Base-by-base conservation (phyloP, 768 basidiomycete species). In the Trametes meyenii region DNA sequence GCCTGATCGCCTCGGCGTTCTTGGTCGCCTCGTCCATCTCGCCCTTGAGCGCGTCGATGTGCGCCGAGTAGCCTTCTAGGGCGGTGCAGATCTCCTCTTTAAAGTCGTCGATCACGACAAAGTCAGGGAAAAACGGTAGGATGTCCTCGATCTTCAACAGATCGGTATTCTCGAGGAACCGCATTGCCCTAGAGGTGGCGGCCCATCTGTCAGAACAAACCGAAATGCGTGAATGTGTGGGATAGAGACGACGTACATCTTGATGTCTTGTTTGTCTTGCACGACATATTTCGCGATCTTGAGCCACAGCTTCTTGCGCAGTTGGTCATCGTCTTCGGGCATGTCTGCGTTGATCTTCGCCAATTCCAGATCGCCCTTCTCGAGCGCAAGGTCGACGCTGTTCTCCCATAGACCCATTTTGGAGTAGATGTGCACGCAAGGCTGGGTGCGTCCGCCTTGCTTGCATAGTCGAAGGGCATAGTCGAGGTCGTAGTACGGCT, bases 231-330 rank as follows among this genome's bases (percentile, higher is more conserved):
- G 58, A 14, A 58, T 26, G 33, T 23, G n/a, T 19, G 39, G 45
- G 19, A 40, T 16, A n/a, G 19, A 38, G 24, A 43, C 29, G 48
- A 83, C 95, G 66, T 74, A 97, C 97, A 93, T 87, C 79, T 97
- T 96, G 74, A 99, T 96, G 66, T 98, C 97, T 71, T 95, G 90
- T 80, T 97, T 93, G 76, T 98, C 94, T 70, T 96, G 94, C 14
- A 99, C 96, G 44, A 98, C 96, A 75, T 96, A 96, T 64, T 90
- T 90, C n/a, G 97, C 97, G 67, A 98, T 94, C 79, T 98, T 98
- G 55, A 99, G 78, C 97, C 97, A 99, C 54, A 99, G 78, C 74
- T 94, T 95, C 79, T 96, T 98, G 62, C 92, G 78, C 64, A 98
- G 71, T 36, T 84, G 83, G 54, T 85, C 85, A 69, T 98, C 96